These are phyloP conservation scores for Clitopilus passeckerianus DNA, from an alignment of 768 basidiomycete species.

Conservation along the genomic window DNA sequence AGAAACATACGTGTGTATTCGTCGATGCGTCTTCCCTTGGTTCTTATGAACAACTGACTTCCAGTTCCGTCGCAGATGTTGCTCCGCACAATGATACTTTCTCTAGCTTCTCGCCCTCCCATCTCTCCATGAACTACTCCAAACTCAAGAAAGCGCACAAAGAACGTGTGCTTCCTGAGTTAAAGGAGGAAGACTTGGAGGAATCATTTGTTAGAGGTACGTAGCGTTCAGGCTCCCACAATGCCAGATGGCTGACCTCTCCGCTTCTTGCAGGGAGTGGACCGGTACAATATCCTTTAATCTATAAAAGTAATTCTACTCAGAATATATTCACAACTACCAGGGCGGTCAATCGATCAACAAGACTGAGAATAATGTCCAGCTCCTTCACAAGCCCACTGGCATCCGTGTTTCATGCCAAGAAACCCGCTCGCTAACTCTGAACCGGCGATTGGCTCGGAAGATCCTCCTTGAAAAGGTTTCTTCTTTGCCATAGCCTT, in stretches of 20 bases:
- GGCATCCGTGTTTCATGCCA: conserved; percentile 86
- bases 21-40: neutral
- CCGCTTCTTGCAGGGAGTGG: conserved; percentile 59
- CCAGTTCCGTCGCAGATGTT: conserved; percentile 28
- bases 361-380: conserved; percentile 90
- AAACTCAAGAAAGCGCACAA: conserved; percentile 67
- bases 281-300: conserved; percentile 42
- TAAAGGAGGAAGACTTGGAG: conserved; percentile 78
- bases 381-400: conserved; percentile 84
- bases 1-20: conserved; percentile 22
- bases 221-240: conserved; percentile 7
- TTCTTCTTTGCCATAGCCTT: conserved; percentile 31
- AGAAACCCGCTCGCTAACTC: conserved; percentile 77
- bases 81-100: conserved; percentile 25
- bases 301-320: conserved; percentile 13
- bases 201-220: conserved; percentile 85
- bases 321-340: conserved; percentile 17
- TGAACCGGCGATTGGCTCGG: conserved; percentile 77
- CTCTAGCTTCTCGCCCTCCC: conserved; percentile 14
- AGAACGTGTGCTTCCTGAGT: conserved; percentile 56
- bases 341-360: conserved; percentile 95
- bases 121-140: conserved; percentile 48
- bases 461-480: conserved; percentile 72
- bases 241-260: neutral
- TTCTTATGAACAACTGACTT: conserved; percentile 18